These are phyloP conservation scores for Nemania abortiva DNA, from an alignment of 2,329 filamentous ascomycete species.

Conservation along the genomic window DNA sequence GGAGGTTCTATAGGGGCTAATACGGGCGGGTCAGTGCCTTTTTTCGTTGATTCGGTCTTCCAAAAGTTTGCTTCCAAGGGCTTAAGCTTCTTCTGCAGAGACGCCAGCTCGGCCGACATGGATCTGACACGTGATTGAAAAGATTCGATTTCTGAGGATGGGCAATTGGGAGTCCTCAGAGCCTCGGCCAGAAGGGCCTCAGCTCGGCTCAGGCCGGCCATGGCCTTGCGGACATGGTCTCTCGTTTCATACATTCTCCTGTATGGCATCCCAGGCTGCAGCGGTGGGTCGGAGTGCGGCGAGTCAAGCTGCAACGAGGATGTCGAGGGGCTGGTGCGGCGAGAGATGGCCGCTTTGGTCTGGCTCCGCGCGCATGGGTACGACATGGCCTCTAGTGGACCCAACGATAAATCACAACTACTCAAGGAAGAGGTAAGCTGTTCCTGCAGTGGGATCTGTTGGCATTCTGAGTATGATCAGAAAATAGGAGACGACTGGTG, in stretches of 20 bases:
- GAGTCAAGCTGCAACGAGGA: not conserved
- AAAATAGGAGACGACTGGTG: not conserved
- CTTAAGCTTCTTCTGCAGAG: constrained; percentile 11
- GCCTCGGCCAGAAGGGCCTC: not conserved
- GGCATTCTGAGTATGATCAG: not conserved
- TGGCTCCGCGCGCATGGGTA: not conserved
- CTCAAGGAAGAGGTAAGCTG: too few relatives aligned
- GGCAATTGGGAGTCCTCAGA: not conserved
- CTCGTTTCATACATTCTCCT: constrained; percentile 12
- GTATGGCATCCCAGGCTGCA: constrained; percentile 19
- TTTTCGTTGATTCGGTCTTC: not conserved
- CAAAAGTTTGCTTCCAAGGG: constrained; percentile 23
- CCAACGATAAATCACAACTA: not conserved
- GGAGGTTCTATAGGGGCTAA: not conserved
- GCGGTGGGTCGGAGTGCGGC: not conserved
- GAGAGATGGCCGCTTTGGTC: not conserved
- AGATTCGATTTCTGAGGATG: not conserved
- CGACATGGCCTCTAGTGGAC: not conserved
- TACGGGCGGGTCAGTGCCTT: not conserved
- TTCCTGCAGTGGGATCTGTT: not conserved
- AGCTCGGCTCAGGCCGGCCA: not conserved
- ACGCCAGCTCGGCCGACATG: constrained; percentile 3
- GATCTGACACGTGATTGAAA: not conserved
- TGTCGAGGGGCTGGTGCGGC: too few relatives aligned
- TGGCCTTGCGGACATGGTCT: not conserved